These are phyloP conservation scores for Buddleja alternifolia DNA, from an alignment of 257 asterid species.

Conservation along the genomic window DNA sequence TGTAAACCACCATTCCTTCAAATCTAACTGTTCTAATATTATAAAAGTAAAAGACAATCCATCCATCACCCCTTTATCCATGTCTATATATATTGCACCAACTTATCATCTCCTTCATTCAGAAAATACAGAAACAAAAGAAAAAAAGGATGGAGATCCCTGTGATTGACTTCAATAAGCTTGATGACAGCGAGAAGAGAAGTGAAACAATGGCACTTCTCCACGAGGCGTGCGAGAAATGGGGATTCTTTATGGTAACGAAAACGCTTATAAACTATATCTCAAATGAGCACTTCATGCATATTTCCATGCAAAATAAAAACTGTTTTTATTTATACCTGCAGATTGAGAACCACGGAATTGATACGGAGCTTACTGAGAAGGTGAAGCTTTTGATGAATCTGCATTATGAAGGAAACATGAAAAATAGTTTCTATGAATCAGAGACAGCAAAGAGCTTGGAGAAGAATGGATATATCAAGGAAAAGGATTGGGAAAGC, in stretches of 20 bases:
- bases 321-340: constrained; percentile 17
- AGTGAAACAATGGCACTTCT: constrained; percentile 68
- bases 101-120: constrained; percentile 33
- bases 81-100: constrained; percentile 56
- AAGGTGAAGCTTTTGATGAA: constrained; percentile 64
- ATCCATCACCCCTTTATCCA: background rate
- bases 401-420: constrained; percentile 59
- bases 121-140: background rate
- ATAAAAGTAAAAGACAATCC: background rate
- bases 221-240: constrained; percentile 81
- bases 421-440: constrained; percentile 54
- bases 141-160: constrained; percentile 70
- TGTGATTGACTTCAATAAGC: constrained; percentile 65
- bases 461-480: constrained; percentile 40
- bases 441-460: constrained; percentile 61
- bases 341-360: constrained; percentile 88
- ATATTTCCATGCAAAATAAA: background rate
- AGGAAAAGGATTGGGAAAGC: constrained; percentile 71
- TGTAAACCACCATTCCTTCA: constrained; percentile 32
- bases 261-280: constrained; percentile 6
- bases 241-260: constrained; percentile 91
- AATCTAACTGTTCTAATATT: constrained; percentile 28
- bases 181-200: constrained; percentile 53
- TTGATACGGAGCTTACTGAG: constrained; percentile 65
- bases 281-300: background rate